Conservation (phyloP, 768 basidiomycete genomes). For the Rhodotorula babjevae region DNA sequence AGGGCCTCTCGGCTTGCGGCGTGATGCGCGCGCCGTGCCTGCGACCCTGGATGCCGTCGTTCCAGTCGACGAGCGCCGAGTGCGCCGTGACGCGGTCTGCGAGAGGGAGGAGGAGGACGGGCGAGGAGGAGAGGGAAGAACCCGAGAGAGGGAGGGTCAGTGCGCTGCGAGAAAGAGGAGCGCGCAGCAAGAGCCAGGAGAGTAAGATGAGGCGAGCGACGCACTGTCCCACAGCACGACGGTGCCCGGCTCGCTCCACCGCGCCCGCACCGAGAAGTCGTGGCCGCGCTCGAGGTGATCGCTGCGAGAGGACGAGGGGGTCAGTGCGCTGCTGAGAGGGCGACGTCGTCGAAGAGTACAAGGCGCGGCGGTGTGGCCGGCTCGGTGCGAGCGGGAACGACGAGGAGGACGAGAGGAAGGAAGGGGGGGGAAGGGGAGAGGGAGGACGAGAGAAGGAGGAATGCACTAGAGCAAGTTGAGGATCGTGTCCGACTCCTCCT, state of each 20-base stretch:
- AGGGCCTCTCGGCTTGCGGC: conserved; percentile 36
- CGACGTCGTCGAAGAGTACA: no score
- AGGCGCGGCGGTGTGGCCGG: no score
- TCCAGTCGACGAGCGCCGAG: conserved; percentile 38
- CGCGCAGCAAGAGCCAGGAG: no score
- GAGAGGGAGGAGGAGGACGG: not conserved
- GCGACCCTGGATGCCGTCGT: conserved; percentile 7
- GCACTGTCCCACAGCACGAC: conserved; percentile 73
- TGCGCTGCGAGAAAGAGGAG: not conserved
- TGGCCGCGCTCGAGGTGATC: conserved; percentile 71
- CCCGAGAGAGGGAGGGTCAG: not conserved
- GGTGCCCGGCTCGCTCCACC: conserved; percentile 65
- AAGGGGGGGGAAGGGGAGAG: not conserved
- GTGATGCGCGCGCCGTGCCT: conserved; percentile 38
- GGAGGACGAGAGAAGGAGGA: no score
- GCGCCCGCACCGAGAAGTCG: conserved; percentile 73
- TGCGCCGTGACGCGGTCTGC: conserved; percentile 36
- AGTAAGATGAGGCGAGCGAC: not conserved
- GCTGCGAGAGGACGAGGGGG: not conserved
- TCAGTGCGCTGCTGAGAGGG: no score
- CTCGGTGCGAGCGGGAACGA: no score
- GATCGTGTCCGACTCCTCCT: conserved; percentile 69
- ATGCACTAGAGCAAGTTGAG: conserved; percentile 45
- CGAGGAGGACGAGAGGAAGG: no score
- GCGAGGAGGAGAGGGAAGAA: no score